These are phyloP conservation scores for Penicillium sp. DNA, from an alignment of 2,329 filamentous ascomycete genomes.

Conservation along the genomic window DNA sequence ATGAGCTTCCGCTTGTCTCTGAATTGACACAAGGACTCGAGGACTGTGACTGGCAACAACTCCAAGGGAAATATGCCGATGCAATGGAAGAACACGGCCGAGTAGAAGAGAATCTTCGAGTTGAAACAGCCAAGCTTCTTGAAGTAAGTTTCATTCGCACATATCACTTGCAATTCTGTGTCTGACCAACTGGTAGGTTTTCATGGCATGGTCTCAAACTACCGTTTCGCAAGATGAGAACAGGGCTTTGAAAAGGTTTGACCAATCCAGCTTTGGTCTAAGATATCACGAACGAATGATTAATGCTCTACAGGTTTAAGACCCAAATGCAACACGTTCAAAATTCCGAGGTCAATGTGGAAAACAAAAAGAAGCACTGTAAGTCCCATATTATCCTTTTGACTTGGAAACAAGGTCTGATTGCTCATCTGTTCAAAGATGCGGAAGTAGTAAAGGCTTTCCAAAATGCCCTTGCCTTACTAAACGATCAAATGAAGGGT, in stretches of 20 bases:
- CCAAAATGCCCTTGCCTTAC: conserved; percentile 46
- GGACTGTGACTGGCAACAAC: conserved; percentile 73
- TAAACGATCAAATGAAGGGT: conserved; percentile 33
- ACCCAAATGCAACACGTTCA: conserved; percentile 76
- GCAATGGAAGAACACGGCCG: conserved; percentile 62
- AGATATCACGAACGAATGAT: not conserved
- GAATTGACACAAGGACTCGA: conserved; percentile 52
- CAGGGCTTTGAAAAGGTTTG: conserved; percentile 71
- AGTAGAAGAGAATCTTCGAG: conserved; percentile 63
- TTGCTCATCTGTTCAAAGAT: conserved; percentile 29
- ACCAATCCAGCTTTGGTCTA: not conserved
- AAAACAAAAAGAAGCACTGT: conserved; percentile 79
- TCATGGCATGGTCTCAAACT: conserved; percentile 73
- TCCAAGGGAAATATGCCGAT: conserved; percentile 66
- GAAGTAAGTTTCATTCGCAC: conserved; percentile 47
- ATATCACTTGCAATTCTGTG: not conserved
- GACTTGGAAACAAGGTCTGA: conserved; percentile 10
- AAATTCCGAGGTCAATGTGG: conserved; percentile 67
- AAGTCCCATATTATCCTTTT: conserved; percentile 38
- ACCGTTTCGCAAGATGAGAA: conserved; percentile 71
- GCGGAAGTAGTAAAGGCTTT: conserved; percentile 49
- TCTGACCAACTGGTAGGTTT: conserved; percentile 57
- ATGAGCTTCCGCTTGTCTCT: conserved; percentile 18
- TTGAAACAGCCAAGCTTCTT: conserved; percentile 66
- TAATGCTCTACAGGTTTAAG: conserved; percentile 58